Evolutionary conservation across 2,329 filamentous ascomycete species (phyloP), one percentile per base, ranked within the genome.

Genomic region (Escovopsis sp.): DNA sequence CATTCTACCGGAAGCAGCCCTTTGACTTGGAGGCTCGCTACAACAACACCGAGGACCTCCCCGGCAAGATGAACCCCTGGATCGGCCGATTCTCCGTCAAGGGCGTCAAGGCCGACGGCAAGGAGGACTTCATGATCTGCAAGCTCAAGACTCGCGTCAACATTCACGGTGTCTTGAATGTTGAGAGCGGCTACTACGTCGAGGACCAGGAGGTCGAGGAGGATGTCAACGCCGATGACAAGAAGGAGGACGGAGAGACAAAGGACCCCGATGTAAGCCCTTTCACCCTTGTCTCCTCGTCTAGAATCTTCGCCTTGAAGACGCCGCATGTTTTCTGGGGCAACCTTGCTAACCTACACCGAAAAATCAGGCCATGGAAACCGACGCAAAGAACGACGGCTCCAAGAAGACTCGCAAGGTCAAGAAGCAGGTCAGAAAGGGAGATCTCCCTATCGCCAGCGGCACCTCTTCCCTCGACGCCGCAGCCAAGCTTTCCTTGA

Each of bases 111-210:
- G 82, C 86, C 35, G 86, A 94, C 59, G 76, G 80, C 51, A 88
- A 91, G 61, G 85, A 93, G 47, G 91, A 96, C 61, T 98, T 96
- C 65, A 96, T 98, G 89, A 93, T 96, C 58, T 98, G 91, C 82
- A 98, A 98, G 72, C 80, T 98, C 48, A 96, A 96, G 77, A 89
- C 91, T 39, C 81, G 91, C 49, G 77, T 98, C 44, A 98, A 98
- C 68, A 77, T 96, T 50, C 88, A 96, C 69, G 91, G 91, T 63
- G 77, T 98, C 46, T 72, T 98, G 51, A 96, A 96, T 60, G 83
- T 98, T 33, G 91, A 98, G 70, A 88, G 80, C 49, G 91, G 88
- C 47, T 98, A 98, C 72, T 96, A 86, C 57, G 91, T 98, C 42
- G 91, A 98, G 70, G 91, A 98, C 60, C 80, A 93, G 58, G 91